A percentile compares a stretch with the other conserved stretches of the same genome.
Evolutionary conservation across 345 rosid species (phyloP).

Genomic region (Triadica sebifera): DNA sequence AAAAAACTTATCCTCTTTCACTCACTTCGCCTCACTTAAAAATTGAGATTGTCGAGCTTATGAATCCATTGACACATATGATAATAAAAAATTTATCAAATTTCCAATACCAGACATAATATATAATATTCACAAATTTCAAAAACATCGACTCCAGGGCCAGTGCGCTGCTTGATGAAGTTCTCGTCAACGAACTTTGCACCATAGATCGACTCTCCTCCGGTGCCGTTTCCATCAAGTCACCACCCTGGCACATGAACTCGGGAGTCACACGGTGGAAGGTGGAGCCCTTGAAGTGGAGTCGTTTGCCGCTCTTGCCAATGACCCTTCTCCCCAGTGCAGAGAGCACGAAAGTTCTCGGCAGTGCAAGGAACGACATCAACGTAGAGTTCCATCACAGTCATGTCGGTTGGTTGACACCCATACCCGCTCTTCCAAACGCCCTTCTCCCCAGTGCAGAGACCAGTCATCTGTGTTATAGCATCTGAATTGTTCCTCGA

Average conservation of each 20-base stretch:
- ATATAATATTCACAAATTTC: too few species aligned
- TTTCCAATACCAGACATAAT: too few species aligned
- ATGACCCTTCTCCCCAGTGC: slow-evolving; percentile 34
- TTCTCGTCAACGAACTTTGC: slow-evolving; percentile 31
- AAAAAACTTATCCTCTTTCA: too few species aligned
- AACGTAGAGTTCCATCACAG: slow-evolving; percentile 33
- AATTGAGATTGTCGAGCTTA: too few species aligned
- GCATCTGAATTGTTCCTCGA: too few species aligned
- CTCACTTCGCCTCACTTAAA: too few species aligned
- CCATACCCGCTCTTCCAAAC: too few species aligned
- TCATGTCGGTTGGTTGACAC: slow-evolving; percentile 22
- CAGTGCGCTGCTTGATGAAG: slow-evolving; percentile 27
- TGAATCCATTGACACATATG: too few species aligned
- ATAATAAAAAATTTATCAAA: too few species aligned
- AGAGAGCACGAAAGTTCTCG: slow-evolving; percentile 34
- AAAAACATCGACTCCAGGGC: slow-evolving; percentile 22
- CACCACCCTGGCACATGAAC: slow-evolving; percentile 32
- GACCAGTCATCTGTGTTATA: too few species aligned
- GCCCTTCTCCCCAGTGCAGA: too few species aligned
- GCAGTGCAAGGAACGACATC: slow-evolving; percentile 30
- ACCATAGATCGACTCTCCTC: slow-evolving; percentile 31
- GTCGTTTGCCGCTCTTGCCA: slow-evolving; percentile 23
- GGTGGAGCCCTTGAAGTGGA: slow-evolving; percentile 25
- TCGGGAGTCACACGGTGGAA: slow-evolving; percentile 29
- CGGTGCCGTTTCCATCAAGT: slow-evolving; percentile 29